These are phyloP conservation scores for Cryptosporidium parvum DNA, from an alignment of 169 alveolate genomes.

Conservation along the genomic window DNA sequence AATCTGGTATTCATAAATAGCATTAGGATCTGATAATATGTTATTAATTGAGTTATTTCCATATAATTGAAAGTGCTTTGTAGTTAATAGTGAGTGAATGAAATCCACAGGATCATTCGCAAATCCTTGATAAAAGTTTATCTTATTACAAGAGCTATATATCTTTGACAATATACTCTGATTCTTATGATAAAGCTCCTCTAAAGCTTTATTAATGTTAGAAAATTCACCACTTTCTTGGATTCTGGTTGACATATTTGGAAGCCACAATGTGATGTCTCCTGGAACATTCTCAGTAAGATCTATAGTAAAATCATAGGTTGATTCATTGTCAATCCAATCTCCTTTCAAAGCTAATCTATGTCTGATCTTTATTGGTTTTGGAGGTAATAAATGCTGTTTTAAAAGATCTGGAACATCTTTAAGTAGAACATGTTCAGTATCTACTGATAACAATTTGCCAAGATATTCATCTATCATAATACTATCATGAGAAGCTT, in stretches of 20 bases:
- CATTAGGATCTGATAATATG: constrained; percentile 74
- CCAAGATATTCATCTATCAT: constrained; percentile 24
- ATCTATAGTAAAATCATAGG: constrained; percentile 71
- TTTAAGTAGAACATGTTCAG: constrained; percentile 22
- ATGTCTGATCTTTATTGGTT: constrained; percentile 53
- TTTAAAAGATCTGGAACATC: constrained; percentile 61
- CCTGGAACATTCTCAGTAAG: constrained; percentile 73
- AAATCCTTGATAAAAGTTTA: constrained; percentile 59
- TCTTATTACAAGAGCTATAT: constrained; percentile 47
- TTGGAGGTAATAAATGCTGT: constrained; percentile 56
- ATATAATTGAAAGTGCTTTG: constrained; percentile 68
- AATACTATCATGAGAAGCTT: constrained; percentile 43
- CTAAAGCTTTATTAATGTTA: constrained; percentile 46
- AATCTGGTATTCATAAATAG: constrained; percentile 68
- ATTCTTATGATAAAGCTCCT: constrained; percentile 65
- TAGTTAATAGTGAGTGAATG: constrained; percentile 58
- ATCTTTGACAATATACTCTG: constrained; percentile 52
- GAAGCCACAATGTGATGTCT: constrained; percentile 59
- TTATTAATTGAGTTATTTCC: constrained; percentile 62
- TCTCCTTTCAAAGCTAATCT: constrained; percentile 50
- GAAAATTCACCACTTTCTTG: constrained; percentile 65
- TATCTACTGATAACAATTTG: constrained; percentile 8
- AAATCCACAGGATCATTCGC: constrained; percentile 64
- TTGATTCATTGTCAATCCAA: constrained; percentile 74
- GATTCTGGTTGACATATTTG: constrained; percentile 63